These are phyloP conservation scores for Mytilinidion resinicola DNA, from an alignment of 495 filamentous ascomycete species.

Conservation along the genomic window DNA sequence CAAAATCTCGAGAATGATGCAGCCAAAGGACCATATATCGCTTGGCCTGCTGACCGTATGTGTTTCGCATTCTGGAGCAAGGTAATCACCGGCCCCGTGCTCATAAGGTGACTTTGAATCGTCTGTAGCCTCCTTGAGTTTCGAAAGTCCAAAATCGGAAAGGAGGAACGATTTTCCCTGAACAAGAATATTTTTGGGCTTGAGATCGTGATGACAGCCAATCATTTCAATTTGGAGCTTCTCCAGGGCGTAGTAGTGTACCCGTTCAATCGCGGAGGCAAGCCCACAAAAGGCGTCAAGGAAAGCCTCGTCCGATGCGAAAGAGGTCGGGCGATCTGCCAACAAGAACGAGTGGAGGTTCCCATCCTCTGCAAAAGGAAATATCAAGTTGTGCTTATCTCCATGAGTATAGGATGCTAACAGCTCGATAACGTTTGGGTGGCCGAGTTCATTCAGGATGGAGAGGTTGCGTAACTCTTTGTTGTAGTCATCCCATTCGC, in stretches of 20 bases:
- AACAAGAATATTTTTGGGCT: slow-evolving; percentile 24
- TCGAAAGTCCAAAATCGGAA: slow-evolving; percentile 10
- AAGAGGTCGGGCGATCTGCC: background rate
- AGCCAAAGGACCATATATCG: slow-evolving; percentile 34
- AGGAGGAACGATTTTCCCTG: slow-evolving; percentile 7
- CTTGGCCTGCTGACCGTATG: slow-evolving; percentile 14
- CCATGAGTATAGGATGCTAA: slow-evolving; percentile 17
- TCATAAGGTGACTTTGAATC: background rate
- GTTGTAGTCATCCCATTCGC: background rate
- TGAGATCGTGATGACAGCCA: slow-evolving; percentile 28
- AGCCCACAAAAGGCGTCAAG: slow-evolving; percentile 1
- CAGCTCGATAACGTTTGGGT: slow-evolving; percentile 8
- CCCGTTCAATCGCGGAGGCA: background rate
- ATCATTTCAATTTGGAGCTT: slow-evolving; percentile 8
- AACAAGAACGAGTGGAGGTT: background rate
- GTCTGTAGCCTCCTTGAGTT: background rate
- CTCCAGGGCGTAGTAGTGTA: slow-evolving; percentile 7
- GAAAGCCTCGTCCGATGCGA: background rate
- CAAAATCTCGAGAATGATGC: slow-evolving; percentile 28
- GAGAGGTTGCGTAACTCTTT: slow-evolving; percentile 5
- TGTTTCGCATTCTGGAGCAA: slow-evolving; percentile 6
- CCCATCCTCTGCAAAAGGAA: slow-evolving; percentile 11
- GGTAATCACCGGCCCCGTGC: background rate
- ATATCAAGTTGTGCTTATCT: slow-evolving; percentile 12
- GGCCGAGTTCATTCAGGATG: background rate